Evolutionary conservation across 371 early-diverging fungal genomes (phyloP).

Genomic region (Apophysomyces elegans): DNA sequence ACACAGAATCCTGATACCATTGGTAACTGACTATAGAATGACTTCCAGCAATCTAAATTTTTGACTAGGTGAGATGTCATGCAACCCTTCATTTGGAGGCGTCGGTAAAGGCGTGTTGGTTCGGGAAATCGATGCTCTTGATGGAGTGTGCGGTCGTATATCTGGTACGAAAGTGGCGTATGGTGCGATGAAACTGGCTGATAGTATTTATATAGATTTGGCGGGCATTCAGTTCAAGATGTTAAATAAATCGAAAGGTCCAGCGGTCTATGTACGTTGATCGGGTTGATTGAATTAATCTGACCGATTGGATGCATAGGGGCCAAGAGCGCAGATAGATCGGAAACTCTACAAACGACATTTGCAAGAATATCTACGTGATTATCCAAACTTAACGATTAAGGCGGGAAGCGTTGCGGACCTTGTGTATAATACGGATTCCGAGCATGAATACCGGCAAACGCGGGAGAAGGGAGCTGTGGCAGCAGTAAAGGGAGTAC

Average conservation of each 20-base stretch:
- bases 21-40: constrained; percentile 34
- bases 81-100: constrained; percentile 90
- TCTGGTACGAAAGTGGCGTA: constrained; percentile 44
- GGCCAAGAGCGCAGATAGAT: constrained; percentile 88
- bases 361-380: constrained; percentile 66
- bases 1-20: constrained; percentile 82
- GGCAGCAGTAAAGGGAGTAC: constrained; percentile 41
- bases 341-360: constrained; percentile 78
- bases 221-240: constrained; percentile 88
- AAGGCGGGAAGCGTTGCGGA: constrained; percentile 76
- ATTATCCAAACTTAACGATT: constrained; percentile 75
- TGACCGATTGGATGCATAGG: constrained; percentile 30
- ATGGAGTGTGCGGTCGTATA: constrained; percentile 85
- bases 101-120: constrained; percentile 86
- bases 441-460: constrained; percentile 25
- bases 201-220: constrained; percentile 50
- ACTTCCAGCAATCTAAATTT: neutral
- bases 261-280: constrained; percentile 77
- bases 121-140: constrained; percentile 84
- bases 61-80: constrained; percentile 81
- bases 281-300: neutral
- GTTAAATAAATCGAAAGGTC: constrained; percentile 85
- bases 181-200: neutral
- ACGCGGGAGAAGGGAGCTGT: constrained; percentile 34
- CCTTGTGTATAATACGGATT: constrained; percentile 57